Conservation (phyloP, 805 yeast genomes). For the Komagataella mondaviorum region DNA sequence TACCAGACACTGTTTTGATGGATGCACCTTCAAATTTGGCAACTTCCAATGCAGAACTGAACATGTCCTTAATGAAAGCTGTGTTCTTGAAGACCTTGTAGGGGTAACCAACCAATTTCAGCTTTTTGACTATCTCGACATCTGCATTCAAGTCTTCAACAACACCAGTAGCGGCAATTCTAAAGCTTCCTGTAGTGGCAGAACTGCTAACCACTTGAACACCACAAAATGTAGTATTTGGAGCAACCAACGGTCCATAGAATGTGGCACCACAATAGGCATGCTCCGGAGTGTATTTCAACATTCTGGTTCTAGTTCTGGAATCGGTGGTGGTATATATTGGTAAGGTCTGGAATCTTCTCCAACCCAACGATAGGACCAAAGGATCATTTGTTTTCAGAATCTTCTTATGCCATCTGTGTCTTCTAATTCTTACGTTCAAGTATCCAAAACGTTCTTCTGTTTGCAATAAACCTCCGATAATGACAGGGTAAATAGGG, state of each 20-base stretch:
- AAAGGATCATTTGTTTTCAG: constrained; percentile 92
- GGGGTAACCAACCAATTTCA: constrained; percentile 92
- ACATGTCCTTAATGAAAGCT: constrained; percentile 96
- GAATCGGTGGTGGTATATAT: constrained; percentile 94
- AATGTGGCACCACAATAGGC: constrained; percentile 92
- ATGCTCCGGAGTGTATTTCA: constrained; percentile 97
- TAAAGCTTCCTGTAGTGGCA: constrained; percentile 78
- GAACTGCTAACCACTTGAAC: constrained; percentile 77
- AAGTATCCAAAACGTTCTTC: constrained; percentile 89
- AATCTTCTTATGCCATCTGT: constrained; percentile 97
- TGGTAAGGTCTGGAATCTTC: constrained; percentile 95
- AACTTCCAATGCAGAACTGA: constrained; percentile 80
- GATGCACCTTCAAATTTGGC: constrained; percentile 98
- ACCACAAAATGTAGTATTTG: constrained; percentile 95
- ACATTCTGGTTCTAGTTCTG: constrained; percentile 93
- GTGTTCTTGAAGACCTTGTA: constrained; percentile 89
- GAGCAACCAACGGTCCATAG: constrained; percentile 95
- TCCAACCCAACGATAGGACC: constrained; percentile 91
- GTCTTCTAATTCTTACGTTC: constrained; percentile 91
- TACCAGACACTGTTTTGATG: constrained; percentile 92
- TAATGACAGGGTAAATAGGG: constrained; percentile 70
- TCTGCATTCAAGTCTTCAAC: constrained; percentile 86
- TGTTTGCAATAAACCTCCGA: constrained; percentile 85
- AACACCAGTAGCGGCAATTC: constrained; percentile 95
- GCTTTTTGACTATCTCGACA: constrained; percentile 87